Evolutionary conservation across 2,329 filamentous ascomycete species (phyloP).

Genomic region (Alternaria gansuensis): DNA sequence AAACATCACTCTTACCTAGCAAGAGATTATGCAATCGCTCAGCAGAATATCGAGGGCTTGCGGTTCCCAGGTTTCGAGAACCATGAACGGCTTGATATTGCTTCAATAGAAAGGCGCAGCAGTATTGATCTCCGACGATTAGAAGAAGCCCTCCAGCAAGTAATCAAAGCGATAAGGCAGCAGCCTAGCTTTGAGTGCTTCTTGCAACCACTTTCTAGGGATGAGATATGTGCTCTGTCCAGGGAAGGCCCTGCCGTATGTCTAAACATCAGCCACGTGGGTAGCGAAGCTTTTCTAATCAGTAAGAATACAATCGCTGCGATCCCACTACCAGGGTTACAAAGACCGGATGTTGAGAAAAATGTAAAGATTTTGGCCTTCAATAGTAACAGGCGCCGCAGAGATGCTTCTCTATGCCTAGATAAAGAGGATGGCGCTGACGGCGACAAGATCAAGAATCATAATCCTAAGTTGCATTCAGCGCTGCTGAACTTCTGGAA

Average conservation of each 20-base stretch:
- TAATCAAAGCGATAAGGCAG: constrained; percentile 9
- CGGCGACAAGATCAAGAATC: constrained; percentile 12
- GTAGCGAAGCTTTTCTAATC: constrained; percentile 15
- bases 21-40: constrained; percentile 11
- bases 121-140: constrained; percentile 10
- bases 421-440: constrained; percentile 15
- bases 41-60: constrained; percentile 10
- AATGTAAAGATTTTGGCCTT: constrained; percentile 16
- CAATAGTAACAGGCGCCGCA: constrained; percentile 15
- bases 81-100: constrained; percentile 7
- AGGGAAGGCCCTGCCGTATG: constrained; percentile 14
- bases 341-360: constrained; percentile 16
- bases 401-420: constrained; percentile 13
- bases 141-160: constrained; percentile 9
- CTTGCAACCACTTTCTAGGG: constrained; percentile 12
- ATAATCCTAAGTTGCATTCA: constrained; percentile 14
- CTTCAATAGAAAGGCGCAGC: not conserved
- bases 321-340: constrained; percentile 14
- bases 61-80: constrained; percentile 10
- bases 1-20: constrained; percentile 9
- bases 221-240: constrained; percentile 13
- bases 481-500: constrained; percentile 16
- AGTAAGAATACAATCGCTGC: constrained; percentile 14
- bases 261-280: constrained; percentile 14
- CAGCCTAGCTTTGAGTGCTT: constrained; percentile 12